Conservation (phyloP, 108 stramenopile species). For the Cylindrotheca fusiformis region DNA sequence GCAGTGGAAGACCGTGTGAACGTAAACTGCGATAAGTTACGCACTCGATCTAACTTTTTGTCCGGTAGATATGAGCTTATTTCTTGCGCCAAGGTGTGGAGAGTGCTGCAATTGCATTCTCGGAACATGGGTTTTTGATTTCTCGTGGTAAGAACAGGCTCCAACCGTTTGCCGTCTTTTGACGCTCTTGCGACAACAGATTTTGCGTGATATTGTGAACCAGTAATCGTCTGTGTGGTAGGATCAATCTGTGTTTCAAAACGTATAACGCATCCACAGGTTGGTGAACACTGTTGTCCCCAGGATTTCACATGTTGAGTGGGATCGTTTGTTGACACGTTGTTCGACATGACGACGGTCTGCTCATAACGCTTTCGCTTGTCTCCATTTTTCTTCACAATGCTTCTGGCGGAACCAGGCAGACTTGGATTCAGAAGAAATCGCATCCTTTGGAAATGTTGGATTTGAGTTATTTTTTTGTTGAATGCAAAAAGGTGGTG, state of each 20-base stretch:
- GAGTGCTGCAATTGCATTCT: constrained; percentile 68
- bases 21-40: constrained; percentile 48
- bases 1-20: constrained; percentile 51
- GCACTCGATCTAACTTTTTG: constrained; percentile 29
- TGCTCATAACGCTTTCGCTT: not conserved
- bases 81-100: constrained; percentile 56
- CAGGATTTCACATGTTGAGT: constrained; percentile 29
- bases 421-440: constrained; percentile 15
- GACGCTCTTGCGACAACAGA: constrained; percentile 38
- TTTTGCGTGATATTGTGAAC: constrained; percentile 62
- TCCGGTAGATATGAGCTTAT: constrained; percentile 44
- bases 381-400: not conserved
- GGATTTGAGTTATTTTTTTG: no score
- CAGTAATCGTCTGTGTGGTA: constrained; percentile 27
- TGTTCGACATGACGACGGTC: not conserved
- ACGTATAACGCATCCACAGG: constrained; percentile 76
- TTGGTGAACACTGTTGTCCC: constrained; percentile 79
- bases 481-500: no score
- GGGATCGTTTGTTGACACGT: constrained; percentile 2
- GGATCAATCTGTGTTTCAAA: constrained; percentile 58
- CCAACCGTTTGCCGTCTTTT: constrained; percentile 18
- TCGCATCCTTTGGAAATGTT: constrained; percentile 14
- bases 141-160: constrained; percentile 37
- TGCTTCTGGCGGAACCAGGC: constrained; percentile 1
- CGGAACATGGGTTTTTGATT: constrained; percentile 49